Conservation (phyloP, 2,329 filamentous ascomycete species). For the Fusarium mundagurra region DNA sequence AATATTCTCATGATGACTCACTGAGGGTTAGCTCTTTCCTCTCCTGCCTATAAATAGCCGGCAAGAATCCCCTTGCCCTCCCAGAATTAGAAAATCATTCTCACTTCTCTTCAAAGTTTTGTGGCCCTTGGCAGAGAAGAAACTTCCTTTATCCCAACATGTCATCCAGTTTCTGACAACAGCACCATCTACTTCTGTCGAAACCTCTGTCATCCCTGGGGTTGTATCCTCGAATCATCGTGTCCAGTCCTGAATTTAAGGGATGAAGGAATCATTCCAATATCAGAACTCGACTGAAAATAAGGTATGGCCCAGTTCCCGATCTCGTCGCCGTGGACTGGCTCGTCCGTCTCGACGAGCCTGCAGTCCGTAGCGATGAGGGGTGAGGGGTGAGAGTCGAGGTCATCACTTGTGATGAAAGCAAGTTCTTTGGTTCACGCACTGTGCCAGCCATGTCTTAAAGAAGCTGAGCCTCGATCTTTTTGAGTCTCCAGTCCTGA, state of each 20-base stretch:
- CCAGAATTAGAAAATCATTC: not conserved
- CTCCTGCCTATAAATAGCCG: not conserved
- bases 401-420: no score
- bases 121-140: no score
- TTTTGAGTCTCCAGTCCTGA: not conserved
- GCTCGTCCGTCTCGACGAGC: not conserved
- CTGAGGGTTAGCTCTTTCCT: fast-evolving
- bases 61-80: not conserved
- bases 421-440: not conserved
- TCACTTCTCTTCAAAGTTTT: fast-evolving
- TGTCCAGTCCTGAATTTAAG: not conserved
- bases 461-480: not conserved
- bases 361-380: not conserved
- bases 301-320: not conserved
- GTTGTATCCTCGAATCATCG: not conserved
- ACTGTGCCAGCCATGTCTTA: not conserved
- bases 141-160: not conserved
- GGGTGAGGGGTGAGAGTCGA: no score
- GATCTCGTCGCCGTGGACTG: not conserved
- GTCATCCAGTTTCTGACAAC: not conserved
- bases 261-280: not conserved
- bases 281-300: not conserved
- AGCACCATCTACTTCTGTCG: not conserved
- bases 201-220: not conserved
- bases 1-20: not conserved